phyloP scores from a whole-genome alignment of 345 rosid genomes.

The Gossypium thurberi region DNA sequence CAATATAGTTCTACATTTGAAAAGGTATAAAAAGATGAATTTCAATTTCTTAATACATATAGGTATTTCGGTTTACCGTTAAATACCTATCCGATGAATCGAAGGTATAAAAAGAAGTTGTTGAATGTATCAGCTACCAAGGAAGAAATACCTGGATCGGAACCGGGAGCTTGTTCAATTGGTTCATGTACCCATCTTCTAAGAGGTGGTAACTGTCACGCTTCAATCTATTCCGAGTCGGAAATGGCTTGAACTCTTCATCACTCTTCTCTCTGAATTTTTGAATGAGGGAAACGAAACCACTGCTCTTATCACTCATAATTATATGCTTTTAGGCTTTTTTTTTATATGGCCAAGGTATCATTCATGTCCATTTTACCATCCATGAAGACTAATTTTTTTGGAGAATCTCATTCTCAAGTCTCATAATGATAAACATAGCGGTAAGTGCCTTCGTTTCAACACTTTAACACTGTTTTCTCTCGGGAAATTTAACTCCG shows the following conservation, averaged over 20 bases:
- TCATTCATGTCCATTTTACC: neutral
- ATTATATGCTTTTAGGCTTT: neutral
- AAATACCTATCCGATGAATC: no score
- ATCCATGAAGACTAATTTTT: neutral
- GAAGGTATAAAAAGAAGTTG: neutral
- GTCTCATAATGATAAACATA: neutral
- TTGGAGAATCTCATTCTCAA: neutral
- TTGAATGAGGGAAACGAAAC: no score
- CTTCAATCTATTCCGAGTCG: neutral
- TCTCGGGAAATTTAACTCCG: neutral
- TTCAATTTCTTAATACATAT: no score
- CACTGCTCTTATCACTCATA: neutral
- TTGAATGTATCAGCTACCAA: neutral
- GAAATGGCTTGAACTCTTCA: no score
- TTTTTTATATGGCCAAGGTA: neutral
- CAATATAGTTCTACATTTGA: no score
- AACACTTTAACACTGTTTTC: neutral
- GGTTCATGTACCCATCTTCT: neutral
- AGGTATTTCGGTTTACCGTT: no score
- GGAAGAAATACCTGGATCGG: neutral
- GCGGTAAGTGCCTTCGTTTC: neutral
- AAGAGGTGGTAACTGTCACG: no score
- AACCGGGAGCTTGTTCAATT: no score
- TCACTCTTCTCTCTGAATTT: no score
- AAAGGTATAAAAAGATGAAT: no score